Evolutionary conservation across 2,329 filamentous ascomycete species (phyloP), one percentile per base, ranked within the genome.

Genomic region (Fusarium robinianum): DNA sequence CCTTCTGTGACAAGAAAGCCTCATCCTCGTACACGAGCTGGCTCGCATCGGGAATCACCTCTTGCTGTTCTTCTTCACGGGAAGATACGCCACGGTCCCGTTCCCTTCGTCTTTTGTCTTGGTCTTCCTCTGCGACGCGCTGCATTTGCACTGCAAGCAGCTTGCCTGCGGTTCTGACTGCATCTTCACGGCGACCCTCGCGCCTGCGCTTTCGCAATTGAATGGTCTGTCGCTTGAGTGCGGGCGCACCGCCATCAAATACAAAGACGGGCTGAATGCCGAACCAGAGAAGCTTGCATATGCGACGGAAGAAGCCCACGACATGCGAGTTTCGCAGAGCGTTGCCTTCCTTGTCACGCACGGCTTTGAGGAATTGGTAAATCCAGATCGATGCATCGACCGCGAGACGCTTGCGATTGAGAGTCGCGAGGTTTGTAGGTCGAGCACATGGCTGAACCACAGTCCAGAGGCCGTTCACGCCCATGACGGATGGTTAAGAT

Each of bases 381-480:
- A 99, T 97, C 94, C 94, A 99, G 66, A 99, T 99, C 9, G 91
- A 96, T 46, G 95, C 94, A 72, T 99, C 94, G 57, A 99, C 90
- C 32, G 94, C 95, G 35, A 99, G 86, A 11, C 94, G 90, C 72
- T 96, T 96, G 59, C 88, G 89, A 68, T 97, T 97, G 49, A 99
- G 83, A 10, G 92, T 96, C 61, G 95, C 91, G 60, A 99, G 86
- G 69, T 96, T 96, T 52, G 95, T 95, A 14, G 94, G 95, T 24
- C 94, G 87, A 33, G 94, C 94, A 66, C 90, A 96, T 31, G 94
- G 94, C 71, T 96, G 89, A 55, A 97, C 78, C 38, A 99, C 90
- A 53, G 89, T 92, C 94, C 94, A 99, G 55, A 99, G 88, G 55
- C 91, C 91, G 64, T 92, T 96, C 55, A 99, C 94, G 84, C 94